These are phyloP conservation scores for Tothia fuscella DNA, from an alignment of 2,329 filamentous ascomycete species.

Conservation along the genomic window DNA sequence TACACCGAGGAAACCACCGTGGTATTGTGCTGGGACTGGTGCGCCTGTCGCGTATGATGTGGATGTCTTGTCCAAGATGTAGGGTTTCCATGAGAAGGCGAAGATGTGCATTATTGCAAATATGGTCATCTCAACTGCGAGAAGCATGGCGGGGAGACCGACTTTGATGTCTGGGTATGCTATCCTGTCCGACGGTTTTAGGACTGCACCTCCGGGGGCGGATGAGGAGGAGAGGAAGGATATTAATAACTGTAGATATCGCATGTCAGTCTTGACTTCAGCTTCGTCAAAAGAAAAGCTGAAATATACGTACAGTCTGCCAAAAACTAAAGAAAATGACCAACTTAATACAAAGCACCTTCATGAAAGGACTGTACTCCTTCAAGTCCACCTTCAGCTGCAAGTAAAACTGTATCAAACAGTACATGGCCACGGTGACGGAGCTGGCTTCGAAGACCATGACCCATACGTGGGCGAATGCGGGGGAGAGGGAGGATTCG, in stretches of 20 bases:
- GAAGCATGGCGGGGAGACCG: constrained; percentile 63
- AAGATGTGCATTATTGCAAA: constrained; percentile 70
- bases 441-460: constrained; percentile 58
- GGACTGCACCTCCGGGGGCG: constrained; percentile 38
- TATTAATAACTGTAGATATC: constrained; percentile 40
- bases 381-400: constrained; percentile 59
- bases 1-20: constrained; percentile 52
- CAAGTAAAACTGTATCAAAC: constrained; percentile 74
- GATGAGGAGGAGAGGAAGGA: constrained; percentile 46
- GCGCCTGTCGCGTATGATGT: no score
- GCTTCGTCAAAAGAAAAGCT: no score
- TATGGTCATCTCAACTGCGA: constrained; percentile 75
- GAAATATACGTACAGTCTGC: constrained; percentile 47
- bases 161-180: constrained; percentile 67
- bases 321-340: constrained; percentile 89
- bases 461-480: constrained; percentile 78
- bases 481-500: constrained; percentile 62
- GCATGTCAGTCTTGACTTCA: neutral
- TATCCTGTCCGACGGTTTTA: constrained; percentile 51
- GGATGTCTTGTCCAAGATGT: constrained; percentile 32
- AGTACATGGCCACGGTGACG: constrained; percentile 79
- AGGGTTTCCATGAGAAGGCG: constrained; percentile 68
- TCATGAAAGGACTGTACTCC: constrained; percentile 61
- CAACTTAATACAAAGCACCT: constrained; percentile 76
- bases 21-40: constrained; percentile 31